Base-by-base conservation (phyloP, 1,284 basidiomycete genomes). In the Cutaneotrichosporon cyanovorans region DNA sequence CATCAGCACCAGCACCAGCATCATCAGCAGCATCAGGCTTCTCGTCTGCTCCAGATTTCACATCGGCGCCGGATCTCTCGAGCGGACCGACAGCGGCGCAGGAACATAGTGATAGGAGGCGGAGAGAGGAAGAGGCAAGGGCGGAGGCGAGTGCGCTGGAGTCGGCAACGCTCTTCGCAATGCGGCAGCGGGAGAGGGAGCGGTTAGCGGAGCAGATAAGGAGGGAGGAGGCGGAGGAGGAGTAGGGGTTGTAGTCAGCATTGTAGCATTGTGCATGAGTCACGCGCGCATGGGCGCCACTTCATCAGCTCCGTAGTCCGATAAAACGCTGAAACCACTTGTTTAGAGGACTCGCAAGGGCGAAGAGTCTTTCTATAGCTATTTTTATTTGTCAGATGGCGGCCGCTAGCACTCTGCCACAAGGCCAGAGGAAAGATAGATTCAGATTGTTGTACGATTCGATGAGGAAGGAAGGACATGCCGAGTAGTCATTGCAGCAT, bases 101-200 rank as follows among this genome's bases (percentile, higher is more conserved):
- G 21, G 59, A 40, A 10, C 22, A 22, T 4, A 9, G 52, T 50
- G 22, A 22, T 56, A 57, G 45, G 28, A 36, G 14, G 37, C 42
- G 37, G 12, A 7, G 8, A 7, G 25, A 28, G 36, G 56, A 52
- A 23, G 36, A 43, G 21, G 55, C 59, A 44, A 38, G 33, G 34
- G 51, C 55, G 12, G 54, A 57, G 18, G 80, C 78, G 0, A 60
- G 34, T 2, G 84, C 89, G 58, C 88, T 82, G 47, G 87, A 90
- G 68, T 82, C 83, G 14, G 67, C 87, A 45, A 89, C 86, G 2
- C 74, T 91, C 34, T 79, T 90, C 75, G 78, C 84, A 6, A 77
- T 90, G 69, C 76, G 87, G 25, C 85, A 89, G 63, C 50, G 53
- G 41, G 84, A 82, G 52, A 46, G 62, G 41, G 57, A 63, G 48